Conservation (phyloP, 139 green algal species). For the Diplosphaera chodatii region DNA sequence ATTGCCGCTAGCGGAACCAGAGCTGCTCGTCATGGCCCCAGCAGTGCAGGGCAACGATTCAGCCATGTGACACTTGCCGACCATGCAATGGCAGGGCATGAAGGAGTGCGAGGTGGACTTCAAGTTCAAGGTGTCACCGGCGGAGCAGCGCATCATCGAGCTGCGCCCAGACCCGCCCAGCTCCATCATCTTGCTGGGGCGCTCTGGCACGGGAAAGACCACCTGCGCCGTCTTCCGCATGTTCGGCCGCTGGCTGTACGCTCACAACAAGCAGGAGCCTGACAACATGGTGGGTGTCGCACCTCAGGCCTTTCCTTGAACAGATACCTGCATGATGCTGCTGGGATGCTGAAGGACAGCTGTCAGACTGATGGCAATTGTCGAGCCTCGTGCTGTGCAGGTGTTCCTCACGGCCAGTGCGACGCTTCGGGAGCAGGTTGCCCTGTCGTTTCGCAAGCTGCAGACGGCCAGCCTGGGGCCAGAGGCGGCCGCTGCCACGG, state of each 20-base stretch:
- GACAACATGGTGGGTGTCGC: background rate
- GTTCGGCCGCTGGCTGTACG: constrained; percentile 46
- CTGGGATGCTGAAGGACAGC: no score
- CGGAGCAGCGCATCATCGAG: constrained; percentile 57
- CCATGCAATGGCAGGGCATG: constrained; percentile 15
- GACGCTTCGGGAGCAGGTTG: constrained; percentile 55
- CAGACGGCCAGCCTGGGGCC: constrained; percentile 36
- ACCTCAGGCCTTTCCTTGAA: no score
- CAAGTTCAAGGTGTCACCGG: constrained; percentile 45
- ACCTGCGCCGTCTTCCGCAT: constrained; percentile 61
- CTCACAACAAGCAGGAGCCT: background rate
- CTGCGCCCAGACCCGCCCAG: constrained; percentile 27
- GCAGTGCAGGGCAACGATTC: no score
- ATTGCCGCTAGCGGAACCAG: no score
- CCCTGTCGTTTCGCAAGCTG: constrained; percentile 51
- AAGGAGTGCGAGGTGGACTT: constrained; percentile 41
- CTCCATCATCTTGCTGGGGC: constrained; percentile 63
- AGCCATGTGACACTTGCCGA: background rate
- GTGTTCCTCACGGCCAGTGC: constrained; percentile 67
- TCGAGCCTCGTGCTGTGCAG: constrained; percentile 5
- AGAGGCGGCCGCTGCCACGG: constrained; percentile 13
- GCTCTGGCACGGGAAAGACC: constrained; percentile 67
- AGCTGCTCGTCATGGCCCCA: no score
- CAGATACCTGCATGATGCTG: no score
- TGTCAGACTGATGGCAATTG: no score